A percentile compares a stretch with the other conserved stretches of the same genome.
These are phyloP conservation scores for Penicillium sp. DNA, from an alignment of 2,329 filamentous ascomycete genomes.

Conservation along the genomic window DNA sequence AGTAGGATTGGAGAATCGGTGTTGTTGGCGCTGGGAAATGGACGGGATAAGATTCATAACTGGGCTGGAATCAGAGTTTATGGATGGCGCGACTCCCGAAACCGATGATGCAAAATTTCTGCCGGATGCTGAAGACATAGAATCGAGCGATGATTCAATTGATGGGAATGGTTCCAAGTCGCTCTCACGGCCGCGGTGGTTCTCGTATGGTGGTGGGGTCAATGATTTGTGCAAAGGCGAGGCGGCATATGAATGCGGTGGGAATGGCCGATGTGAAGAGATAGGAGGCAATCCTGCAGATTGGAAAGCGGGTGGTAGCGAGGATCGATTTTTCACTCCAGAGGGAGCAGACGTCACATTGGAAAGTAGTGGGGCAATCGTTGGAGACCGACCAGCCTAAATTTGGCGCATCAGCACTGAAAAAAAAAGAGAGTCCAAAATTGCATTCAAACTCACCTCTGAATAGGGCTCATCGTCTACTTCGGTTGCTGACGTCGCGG, in stretches of 20 bases:
- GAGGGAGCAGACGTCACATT: constrained; percentile 42
- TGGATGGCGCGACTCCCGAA: constrained; percentile 67
- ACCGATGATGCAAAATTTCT: constrained; percentile 71
- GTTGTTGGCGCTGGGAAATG: constrained; percentile 39
- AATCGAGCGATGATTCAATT: constrained; percentile 74
- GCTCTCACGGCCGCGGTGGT: constrained; percentile 51
- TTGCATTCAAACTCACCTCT: constrained; percentile 64
- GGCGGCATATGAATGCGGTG: constrained; percentile 66
- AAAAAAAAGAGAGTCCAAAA: constrained; percentile 29
- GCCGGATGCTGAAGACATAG: constrained; percentile 50
- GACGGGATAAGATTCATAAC: constrained; percentile 42
- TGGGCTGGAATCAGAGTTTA: constrained; percentile 65
- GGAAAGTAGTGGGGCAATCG: constrained; percentile 40
- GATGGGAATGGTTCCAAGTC: constrained; percentile 80
- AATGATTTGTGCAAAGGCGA: constrained; percentile 88
- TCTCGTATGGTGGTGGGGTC: constrained; percentile 73
- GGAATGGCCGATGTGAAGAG: constrained; percentile 47
- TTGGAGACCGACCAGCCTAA: constrained; percentile 43
- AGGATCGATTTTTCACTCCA: constrained; percentile 54
- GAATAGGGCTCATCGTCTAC: constrained; percentile 77
- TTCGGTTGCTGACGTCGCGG: constrained; percentile 87
- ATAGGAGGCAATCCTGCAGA: constrained; percentile 46
- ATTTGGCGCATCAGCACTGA: constrained; percentile 46
- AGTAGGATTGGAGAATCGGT: constrained; percentile 50
- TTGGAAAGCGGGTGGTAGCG: constrained; percentile 62